Base-by-base conservation (phyloP, 129 eudicot genomes). In the Lactuca saligna region DNA sequence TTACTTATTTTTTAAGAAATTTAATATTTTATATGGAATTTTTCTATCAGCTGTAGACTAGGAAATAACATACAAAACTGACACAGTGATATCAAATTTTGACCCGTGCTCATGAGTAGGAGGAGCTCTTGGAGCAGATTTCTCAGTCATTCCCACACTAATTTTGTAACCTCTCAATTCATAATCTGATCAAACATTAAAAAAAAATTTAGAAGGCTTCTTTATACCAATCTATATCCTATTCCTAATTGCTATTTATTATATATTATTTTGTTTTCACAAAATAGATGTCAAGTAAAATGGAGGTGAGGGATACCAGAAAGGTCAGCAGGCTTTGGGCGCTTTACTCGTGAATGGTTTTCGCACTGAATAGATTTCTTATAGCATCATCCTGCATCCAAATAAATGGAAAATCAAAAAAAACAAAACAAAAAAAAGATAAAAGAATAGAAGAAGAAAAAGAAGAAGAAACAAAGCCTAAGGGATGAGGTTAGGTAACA, bases 101-200 rank as follows among this genome's bases (percentile, higher is more conserved):
- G 77, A 86, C 96, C 91, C 87, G 71, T 76, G 71, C 34, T 90
- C 91, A 73, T 54, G 78, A 31, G 95, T 70, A 20, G 88, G 90
- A 66, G 88, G 75, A 17, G 87, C 70, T 78, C 83, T 89, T 65
- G 99, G 99, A 44, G 95, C 99, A 65, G 99, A 93, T 75, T 87
- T 89, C 83, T 85, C 99, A 17, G 97, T 97, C 99, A 93, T 93
- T 13, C 85, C 78, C 48, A 93, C 99, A 57, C 73, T 87, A 54
- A 93, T 89, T 65, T 89, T 87, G 70, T 85, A 56, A 35, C 99
- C 99, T 81, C 97, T 85, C 73, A 93, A 10, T 10, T 93, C 97
- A 80, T 93, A 79, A 69, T 63, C 99, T 93, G 81, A 69, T 12
- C 17, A 54, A 25, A 69, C n/a, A 54, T 69, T 31, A 63, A 8